Conservation (phyloP, 139 green algal species). For the Chlorella sp. region DNA sequence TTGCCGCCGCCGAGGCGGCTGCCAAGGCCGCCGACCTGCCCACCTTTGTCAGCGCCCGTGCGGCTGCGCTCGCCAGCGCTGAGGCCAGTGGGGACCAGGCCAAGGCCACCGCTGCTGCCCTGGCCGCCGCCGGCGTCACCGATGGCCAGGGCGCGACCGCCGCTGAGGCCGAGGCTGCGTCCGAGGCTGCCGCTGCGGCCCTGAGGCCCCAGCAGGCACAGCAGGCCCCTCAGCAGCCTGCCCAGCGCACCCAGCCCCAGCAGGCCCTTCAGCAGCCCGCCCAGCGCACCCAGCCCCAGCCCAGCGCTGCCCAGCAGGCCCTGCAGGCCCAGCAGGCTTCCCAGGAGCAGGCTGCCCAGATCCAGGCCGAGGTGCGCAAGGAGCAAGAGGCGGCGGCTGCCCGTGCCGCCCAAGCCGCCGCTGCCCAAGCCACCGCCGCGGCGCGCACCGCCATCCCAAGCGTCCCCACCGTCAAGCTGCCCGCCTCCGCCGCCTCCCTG, state of each 20-base stretch:
- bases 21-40: neutral
- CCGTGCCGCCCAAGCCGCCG: too few relatives aligned
- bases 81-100: neutral
- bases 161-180: neutral
- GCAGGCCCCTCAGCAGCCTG: neutral
- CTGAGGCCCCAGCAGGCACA: too few relatives aligned
- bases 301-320: too few relatives aligned
- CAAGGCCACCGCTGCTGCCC: neutral
- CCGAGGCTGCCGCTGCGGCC: neutral
- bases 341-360: neutral
- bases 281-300: neutral
- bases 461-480: too few relatives aligned
- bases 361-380: neutral
- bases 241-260: neutral
- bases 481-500: too few relatives aligned
- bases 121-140: neutral
- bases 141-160: neutral
- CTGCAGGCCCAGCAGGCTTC: neutral
- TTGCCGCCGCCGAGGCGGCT: neutral
- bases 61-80: neutral
- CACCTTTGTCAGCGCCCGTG: neutral
- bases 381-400: neutral
- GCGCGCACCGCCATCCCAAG: too few relatives aligned
- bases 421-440: too few relatives aligned
- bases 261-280: neutral